Base-by-base conservation (phyloP, 225 moss, liverwort and hornwort species). In the Bryum argenteum region DNA sequence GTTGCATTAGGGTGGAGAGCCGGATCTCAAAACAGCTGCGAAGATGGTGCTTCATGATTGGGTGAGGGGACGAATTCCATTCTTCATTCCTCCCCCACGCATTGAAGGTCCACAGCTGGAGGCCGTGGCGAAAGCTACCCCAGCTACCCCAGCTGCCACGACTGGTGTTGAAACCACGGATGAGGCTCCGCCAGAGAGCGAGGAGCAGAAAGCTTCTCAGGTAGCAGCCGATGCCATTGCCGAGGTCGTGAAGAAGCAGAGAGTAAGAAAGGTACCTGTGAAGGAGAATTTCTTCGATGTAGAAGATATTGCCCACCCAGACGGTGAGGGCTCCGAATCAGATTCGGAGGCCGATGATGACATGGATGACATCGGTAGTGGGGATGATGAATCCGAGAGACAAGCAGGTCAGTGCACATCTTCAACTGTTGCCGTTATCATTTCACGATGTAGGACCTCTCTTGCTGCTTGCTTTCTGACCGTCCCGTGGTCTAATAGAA, bases 21-120 rank as follows among this genome's bases (percentile, higher is more conserved):
- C 97, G 44, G 97, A 98, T 80, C 65, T 98, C 6, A 89, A 89
- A 71, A 94, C 94, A 23, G 97, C 94, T 61, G 97, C 97, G 14
- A 98, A 98, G 74, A 98, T 98, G 97, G 94, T 98, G 54, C 85
- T 98, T 63, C 94, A 89, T 58, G 97, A 98, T 70, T 98, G 94
- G 94, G 94, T 94, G 65, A 91, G 97, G 80, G 97, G 97, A 21
- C 81, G 94, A 52, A 94, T 98, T 75, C 97, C 97, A 4, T 98
- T 92, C 52, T 98, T 98, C 52, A 94, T 89, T 57, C 92, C 92
- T n/a, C 97, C 97, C 66, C 97, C 94, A 26, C 83, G 83, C 61
- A 83, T 85, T 26, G 77, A 75, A 67, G 79, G 83, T 38, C 75
- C 81, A 14, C 71, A 75, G 67, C 73, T 38, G 61, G 82, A 79